These are phyloP conservation scores for Fusarium pininemorale DNA, from an alignment of 2,329 filamentous ascomycete species.

Conservation along the genomic window DNA sequence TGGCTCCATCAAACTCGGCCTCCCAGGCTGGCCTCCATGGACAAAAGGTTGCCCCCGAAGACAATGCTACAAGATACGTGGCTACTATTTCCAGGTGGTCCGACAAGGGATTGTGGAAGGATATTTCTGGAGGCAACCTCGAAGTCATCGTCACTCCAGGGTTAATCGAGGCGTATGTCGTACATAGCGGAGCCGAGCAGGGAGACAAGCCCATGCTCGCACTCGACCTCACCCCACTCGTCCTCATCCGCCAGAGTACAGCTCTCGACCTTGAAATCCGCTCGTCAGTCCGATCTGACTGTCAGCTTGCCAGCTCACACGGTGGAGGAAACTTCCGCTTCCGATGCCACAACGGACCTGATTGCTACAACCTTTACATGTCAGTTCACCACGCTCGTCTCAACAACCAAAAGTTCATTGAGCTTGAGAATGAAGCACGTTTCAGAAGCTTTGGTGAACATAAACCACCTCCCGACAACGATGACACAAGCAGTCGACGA, in stretches of 20 bases:
- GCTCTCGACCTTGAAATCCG: constrained; percentile 93
- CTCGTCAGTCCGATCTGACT: constrained; percentile 80
- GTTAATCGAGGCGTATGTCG: constrained; percentile 65
- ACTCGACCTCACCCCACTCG: constrained; percentile 89
- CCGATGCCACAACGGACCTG: constrained; percentile 77
- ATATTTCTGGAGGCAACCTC: constrained; percentile 61
- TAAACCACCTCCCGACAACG: constrained; percentile 59
- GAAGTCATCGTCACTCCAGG: constrained; percentile 67
- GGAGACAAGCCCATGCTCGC: constrained; percentile 65
- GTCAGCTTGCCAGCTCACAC: constrained; percentile 70
- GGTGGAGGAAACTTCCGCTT: constrained; percentile 86
- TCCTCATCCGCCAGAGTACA: constrained; percentile 89
- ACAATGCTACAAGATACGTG: constrained; percentile 57
- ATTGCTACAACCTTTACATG: constrained; percentile 84
- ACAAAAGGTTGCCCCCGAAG: constrained; percentile 48
- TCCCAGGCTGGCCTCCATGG: constrained; percentile 75
- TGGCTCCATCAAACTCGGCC: constrained; percentile 83
- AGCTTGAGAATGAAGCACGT: constrained; percentile 71
- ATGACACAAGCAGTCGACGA: constrained; percentile 57
- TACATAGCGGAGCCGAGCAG: constrained; percentile 48
- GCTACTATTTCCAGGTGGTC: constrained; percentile 71
- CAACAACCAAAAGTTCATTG: constrained; percentile 89
- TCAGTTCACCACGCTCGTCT: constrained; percentile 89
- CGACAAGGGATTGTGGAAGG: constrained; percentile 68
- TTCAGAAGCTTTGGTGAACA: constrained; percentile 76